phyloP scores from a whole-genome alignment of 331 rosid genomes.

The Acacia pycnantha region DNA sequence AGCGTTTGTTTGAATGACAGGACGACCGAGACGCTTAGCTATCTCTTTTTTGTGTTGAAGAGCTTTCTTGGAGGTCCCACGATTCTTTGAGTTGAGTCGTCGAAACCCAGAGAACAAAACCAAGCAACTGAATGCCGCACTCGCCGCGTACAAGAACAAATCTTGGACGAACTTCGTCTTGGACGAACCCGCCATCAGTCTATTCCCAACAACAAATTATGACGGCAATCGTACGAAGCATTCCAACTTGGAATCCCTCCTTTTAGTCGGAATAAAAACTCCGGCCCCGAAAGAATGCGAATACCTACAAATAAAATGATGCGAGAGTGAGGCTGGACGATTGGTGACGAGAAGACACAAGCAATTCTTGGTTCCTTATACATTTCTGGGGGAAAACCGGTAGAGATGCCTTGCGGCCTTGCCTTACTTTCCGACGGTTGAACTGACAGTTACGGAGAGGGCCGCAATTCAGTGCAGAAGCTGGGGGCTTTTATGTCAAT shows the following conservation, averaged over 20 bases:
- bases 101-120: slow-evolving; percentile 67
- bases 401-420: not conserved
- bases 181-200: slow-evolving; percentile 44
- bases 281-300: not conserved
- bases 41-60: slow-evolving; percentile 71
- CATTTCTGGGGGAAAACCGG: not conserved
- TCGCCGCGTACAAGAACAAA: slow-evolving; percentile 63
- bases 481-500: not conserved
- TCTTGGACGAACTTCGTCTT: slow-evolving; percentile 62
- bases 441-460: no score
- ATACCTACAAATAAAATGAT: not conserved
- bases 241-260: not conserved
- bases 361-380: not conserved
- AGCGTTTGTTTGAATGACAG: slow-evolving; percentile 64
- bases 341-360: not conserved
- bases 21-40: slow-evolving; percentile 68
- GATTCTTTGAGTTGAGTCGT: slow-evolving; percentile 63
- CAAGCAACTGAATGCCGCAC: slow-evolving; percentile 68
- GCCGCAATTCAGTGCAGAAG: not conserved
- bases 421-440: not conserved
- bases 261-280: no score
- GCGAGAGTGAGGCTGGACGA: not conserved
- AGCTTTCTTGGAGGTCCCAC: slow-evolving; percentile 61
- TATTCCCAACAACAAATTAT: not conserved
- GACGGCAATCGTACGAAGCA: not conserved